Evolutionary conservation across 768 basidiomycete genomes (phyloP), one percentile per base, ranked within the genome.

Genomic region (Mycena galericulata): DNA sequence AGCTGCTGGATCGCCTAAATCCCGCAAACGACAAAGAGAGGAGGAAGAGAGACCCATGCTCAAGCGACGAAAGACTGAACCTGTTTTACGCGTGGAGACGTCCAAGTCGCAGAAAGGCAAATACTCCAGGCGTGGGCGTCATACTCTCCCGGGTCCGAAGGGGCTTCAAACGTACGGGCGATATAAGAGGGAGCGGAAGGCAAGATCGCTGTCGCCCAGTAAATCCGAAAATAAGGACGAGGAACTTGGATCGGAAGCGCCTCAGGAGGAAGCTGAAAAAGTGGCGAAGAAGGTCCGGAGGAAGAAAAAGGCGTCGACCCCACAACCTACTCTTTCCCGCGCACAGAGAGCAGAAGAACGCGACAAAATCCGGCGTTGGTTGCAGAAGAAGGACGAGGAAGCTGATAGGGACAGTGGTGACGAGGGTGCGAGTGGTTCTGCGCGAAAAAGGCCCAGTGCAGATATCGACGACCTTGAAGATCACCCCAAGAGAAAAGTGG

Each of bases 61-160:
- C 8, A 92, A 92, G 75, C 80, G 79, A 65, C 84, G 82, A 55
- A 91, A 88, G 75, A 82, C 75, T 11, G 85, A 87, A 47, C 74
- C 72, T n/a, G 65, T 69, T 54, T 61, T 71, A 24, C 68, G 75
- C 62, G 74, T 76, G 11, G 75, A 78, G 38, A 77, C 76, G 49
- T 75, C 73, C 30, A 69, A 76, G 55, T 60, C 65, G n/a, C 67
- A 64, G 61, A 66, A 41, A 63, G 49, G 32, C 24, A 63, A 58
- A 58, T 41, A 53, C 50, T n/a, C 20, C 34, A 51, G 45, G 62
- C 38, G 51, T 20, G 66, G 59, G 12, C 67, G 63, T 15, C 62
- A 66, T 27, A 70, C 62, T 67, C 26, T 66, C 17, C 58, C 72
- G 22, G 67, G 26, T 26, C 2, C 45, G 11, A 67, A 65, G n/a